phyloP scores from a whole-genome alignment of 768 basidiomycete species.

The Omphalotus guepiniiformis region DNA sequence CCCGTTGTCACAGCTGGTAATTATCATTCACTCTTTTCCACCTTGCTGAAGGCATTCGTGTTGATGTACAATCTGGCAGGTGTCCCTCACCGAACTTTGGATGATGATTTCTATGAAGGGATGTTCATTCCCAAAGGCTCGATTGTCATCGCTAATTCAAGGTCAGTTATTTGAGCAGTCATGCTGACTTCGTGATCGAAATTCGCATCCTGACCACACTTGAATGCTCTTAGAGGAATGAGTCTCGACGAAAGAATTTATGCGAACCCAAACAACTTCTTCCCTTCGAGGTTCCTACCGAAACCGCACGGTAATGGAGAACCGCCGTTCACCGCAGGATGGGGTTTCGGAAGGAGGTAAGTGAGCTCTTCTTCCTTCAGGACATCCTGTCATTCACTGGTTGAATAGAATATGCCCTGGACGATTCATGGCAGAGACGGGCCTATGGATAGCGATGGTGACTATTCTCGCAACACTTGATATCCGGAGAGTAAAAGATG shows the following conservation, averaged over 20 bases:
- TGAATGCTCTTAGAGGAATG: constrained; percentile 28
- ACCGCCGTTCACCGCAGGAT: constrained; percentile 42
- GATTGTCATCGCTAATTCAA: constrained; percentile 25
- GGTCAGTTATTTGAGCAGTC: no score
- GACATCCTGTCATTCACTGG: no score
- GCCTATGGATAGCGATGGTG: constrained; percentile 35
- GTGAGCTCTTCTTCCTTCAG: no score
- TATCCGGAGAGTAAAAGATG: constrained; percentile 25
- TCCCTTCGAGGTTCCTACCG: constrained; percentile 38
- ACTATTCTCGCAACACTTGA: constrained; percentile 40
- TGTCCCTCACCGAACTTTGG: constrained; percentile 21
- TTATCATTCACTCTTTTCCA: no score
- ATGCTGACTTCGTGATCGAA: no score
- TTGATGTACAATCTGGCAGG: constrained; percentile 11
- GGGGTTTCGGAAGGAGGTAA: constrained; percentile 48
- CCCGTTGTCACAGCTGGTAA: no score
- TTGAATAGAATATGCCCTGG: no score
- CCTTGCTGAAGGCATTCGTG: no score
- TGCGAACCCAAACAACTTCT: constrained; percentile 40
- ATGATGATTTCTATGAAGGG: constrained; percentile 29
- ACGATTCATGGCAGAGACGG: constrained; percentile 33
- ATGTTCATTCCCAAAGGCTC: constrained; percentile 26
- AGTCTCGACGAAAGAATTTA: constrained; percentile 40
- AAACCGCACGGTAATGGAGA: constrained; percentile 27
- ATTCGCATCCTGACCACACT: background rate